Percentiles rank a stretch among this genome's conserved stretches.
phyloP scores from a whole-genome alignment of 2,329 filamentous ascomycete genomes.

The Fusarium multiceps region DNA sequence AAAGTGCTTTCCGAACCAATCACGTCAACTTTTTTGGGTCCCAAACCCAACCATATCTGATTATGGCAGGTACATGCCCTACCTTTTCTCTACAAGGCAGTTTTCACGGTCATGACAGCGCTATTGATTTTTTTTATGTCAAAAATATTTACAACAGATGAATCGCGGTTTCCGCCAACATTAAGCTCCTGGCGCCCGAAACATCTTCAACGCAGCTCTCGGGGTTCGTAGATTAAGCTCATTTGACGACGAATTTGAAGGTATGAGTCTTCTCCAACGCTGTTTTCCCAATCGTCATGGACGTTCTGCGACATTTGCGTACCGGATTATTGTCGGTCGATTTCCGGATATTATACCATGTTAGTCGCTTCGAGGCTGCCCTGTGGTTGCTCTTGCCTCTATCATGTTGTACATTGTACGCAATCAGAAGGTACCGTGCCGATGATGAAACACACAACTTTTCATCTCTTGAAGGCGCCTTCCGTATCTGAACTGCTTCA shows the following conservation, averaged over 20 bases:
- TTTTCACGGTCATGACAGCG: not conserved
- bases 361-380: not conserved
- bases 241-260: not conserved
- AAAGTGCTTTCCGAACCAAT: constrained; percentile 34
- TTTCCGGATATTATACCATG: constrained; percentile 1
- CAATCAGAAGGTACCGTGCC: constrained; percentile 10
- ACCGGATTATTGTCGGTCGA: constrained; percentile 13
- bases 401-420: constrained; percentile 8
- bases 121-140: not conserved
- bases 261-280: not conserved
- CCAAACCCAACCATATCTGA: constrained; percentile 27
- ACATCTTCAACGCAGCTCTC: not conserved
- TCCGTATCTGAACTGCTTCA: constrained; percentile 3
- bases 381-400: not conserved
- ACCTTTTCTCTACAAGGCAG: not conserved
- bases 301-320: not conserved
- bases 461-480: constrained; percentile 3
- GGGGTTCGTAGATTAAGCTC: not conserved
- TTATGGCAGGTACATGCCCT: constrained; percentile 35
- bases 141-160: not conserved
- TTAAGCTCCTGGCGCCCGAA: not conserved
- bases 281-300: not conserved
- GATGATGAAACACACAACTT: not conserved
- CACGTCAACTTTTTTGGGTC: not conserved
- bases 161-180: constrained; percentile 8